phyloP scores from a whole-genome alignment of 2,329 filamentous ascomycete species.

The Neonectria sp. region DNA sequence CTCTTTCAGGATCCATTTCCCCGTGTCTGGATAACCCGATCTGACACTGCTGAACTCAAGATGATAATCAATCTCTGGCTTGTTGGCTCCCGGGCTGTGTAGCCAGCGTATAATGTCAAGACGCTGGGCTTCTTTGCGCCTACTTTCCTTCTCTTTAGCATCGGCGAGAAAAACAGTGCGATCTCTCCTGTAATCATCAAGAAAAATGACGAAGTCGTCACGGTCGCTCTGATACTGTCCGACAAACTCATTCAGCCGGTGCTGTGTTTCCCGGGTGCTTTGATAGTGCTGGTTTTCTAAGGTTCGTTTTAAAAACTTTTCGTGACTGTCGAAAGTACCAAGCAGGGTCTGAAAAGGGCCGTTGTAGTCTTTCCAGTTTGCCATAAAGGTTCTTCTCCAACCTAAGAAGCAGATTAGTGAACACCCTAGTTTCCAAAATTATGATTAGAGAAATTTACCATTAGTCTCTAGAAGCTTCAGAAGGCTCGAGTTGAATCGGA shows the following conservation, averaged over 20 bases:
- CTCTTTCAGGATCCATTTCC: conserved; percentile 21
- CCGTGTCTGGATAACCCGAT: conserved; percentile 6
- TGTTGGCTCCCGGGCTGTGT: conserved; percentile 3
- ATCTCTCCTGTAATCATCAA: too few species aligned
- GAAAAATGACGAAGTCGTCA: not conserved
- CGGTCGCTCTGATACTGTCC: conserved; percentile 1
- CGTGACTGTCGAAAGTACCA: conserved; percentile 3
- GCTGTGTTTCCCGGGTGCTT: not conserved
- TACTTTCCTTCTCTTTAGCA: not conserved
- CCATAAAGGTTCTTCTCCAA: conserved; percentile 18
- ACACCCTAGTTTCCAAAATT: too few species aligned
- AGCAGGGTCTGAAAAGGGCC: conserved; percentile 7
- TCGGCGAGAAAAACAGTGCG: not conserved
- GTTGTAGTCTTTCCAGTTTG: conserved; percentile 16
- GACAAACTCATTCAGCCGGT: not conserved
- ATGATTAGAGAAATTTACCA: not conserved
- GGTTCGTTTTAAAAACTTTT: not conserved
- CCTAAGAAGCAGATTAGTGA: not conserved
- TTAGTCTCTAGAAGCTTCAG: conserved; percentile 6
- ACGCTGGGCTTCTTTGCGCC: conserved; percentile 16
- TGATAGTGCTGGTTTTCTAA: conserved; percentile 3
- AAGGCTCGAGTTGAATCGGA: conserved; percentile 5
- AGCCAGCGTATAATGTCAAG: conserved; percentile 14
- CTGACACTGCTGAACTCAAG: not conserved
- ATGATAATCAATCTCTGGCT: conserved; percentile 13